Evolutionary conservation across 345 rosid species (phyloP), one percentile per base, ranked within the genome.

Genomic region (Ailanthus altissimus): DNA sequence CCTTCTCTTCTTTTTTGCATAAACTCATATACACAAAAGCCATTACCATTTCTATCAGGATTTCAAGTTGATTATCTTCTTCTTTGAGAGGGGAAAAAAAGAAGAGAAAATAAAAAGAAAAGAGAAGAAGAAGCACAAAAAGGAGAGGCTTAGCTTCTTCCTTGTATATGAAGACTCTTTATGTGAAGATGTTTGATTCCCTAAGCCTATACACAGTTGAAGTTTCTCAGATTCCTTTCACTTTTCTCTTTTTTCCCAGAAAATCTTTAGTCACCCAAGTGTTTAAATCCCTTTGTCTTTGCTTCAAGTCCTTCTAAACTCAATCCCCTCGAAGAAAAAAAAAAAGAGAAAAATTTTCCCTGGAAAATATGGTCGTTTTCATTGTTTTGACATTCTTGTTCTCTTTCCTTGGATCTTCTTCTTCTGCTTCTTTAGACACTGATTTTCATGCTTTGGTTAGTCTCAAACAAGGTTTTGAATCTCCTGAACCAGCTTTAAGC

Each of bases 131-230:
- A 32, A 32, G 38, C 38, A 32, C 3, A 32, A 80, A 85, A 86
- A 86, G 87, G 84, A 73, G 81, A 81, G 83, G 82, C 84, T 73
- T 68, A 80, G 83, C 84, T 79, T 85, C 88, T 85, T 84, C 83
- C 90, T 88, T 89, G 88, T 79, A 79, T 81, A 74, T 85, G 80
- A 88, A 88, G 86, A 72, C 88, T 85, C 87, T 67, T 81, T 62
- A 72, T 67, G 67, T 69, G 79, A 78, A 87, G 45, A 84, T 87
- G 89, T 81, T 85, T 79, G 83, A 86, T 86, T 86, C 89, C 84
- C 78, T 69, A 21, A 78, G 82, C 81, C 77, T 40, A 68, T 70
- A 40, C 82, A 83, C 80, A 70, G 85, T 74, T 81, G 85, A 81
- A 84, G 81, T 81, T 87, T 83, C 84, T 56, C 86, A 72, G 83